Percentiles rank a stretch among this genome's conserved stretches.
These are phyloP conservation scores for Sporobolomyces pararoseus DNA, from an alignment of 768 basidiomycete genomes.

Conservation along the genomic window DNA sequence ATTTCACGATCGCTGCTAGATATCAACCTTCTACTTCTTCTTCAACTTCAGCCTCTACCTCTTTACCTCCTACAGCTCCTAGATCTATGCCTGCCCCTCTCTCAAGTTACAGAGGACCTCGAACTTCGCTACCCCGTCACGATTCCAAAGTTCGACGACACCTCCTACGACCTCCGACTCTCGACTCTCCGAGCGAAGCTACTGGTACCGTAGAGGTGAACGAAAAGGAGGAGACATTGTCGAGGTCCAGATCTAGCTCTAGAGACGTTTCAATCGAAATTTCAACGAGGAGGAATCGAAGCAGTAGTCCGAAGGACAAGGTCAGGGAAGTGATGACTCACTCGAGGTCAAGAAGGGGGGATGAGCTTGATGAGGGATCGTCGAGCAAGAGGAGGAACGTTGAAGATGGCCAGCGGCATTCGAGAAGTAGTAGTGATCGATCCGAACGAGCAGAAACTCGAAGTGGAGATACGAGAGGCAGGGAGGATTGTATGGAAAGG, in stretches of 20 bases:
- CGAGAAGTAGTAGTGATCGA: neutral
- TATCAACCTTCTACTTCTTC: no score
- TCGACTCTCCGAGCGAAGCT: no score
- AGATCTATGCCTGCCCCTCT: no score
- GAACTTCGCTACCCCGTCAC: neutral
- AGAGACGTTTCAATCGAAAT: neutral
- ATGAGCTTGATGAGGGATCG: neutral
- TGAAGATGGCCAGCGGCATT: neutral
- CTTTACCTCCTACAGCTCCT: no score
- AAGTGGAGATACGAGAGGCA: neutral
- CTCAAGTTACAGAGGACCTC: neutral
- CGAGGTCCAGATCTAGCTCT: neutral
- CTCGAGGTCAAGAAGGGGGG: constrained; percentile 2
- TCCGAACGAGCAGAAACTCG: neutral
- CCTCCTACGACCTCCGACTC: no score
- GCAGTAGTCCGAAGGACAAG: no score
- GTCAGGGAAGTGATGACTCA: constrained; percentile 3
- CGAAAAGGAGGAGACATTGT: neutral
- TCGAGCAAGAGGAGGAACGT: no score
- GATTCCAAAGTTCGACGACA: neutral
- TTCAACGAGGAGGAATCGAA: no score
- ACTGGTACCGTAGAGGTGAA: neutral
- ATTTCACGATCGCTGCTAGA: no score
- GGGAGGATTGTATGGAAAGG: no score
- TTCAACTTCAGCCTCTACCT: neutral